Percentiles rank a stretch among this genome's conserved stretches.
These are phyloP conservation scores for Salvia rosmarinus DNA, from an alignment of 257 asterid species.

Conservation along the genomic window DNA sequence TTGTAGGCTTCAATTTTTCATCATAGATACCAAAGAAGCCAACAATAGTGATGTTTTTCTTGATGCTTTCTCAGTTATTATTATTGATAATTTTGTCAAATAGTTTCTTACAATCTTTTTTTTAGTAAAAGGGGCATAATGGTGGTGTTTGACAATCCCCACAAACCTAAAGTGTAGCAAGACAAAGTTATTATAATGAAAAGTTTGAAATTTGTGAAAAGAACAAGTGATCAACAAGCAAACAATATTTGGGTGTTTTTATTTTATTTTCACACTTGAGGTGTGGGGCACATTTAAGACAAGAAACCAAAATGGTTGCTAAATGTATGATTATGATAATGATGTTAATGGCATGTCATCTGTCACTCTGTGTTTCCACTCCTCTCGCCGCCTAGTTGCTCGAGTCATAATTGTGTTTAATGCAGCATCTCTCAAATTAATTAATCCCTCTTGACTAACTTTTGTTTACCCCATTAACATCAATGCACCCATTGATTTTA, in stretches of 20 bases:
- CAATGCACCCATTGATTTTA: slow-evolving; percentile 1
- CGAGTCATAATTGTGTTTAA: slow-evolving; percentile 25
- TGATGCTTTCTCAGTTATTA: too few species aligned
- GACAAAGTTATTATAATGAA: slow-evolving; percentile 8
- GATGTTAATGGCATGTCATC: slow-evolving; percentile 2
- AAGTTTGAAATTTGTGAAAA: slow-evolving; percentile 26
- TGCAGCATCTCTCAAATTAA: neutral
- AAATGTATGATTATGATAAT: slow-evolving; percentile 2
- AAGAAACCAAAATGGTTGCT: slow-evolving; percentile 28
- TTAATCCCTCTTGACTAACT: slow-evolving; percentile 32
- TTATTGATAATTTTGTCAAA: too few species aligned
- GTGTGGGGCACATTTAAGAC: slow-evolving; percentile 39
- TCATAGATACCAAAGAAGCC: neutral
- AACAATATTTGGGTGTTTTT: neutral
- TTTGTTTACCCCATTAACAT: neutral
- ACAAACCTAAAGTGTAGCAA: slow-evolving; percentile 27
- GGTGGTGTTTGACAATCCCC: slow-evolving; percentile 37
- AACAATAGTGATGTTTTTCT: neutral
- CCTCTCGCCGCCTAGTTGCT: slow-evolving; percentile 39
- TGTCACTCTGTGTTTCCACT: slow-evolving; percentile 27
- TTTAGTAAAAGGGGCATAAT: neutral
- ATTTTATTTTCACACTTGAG: slow-evolving; percentile 32
- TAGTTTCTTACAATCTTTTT: too few species aligned
- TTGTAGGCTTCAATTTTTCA: neutral
- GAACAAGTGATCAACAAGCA: slow-evolving; percentile 22